Evolutionary conservation across 805 yeast species (phyloP), one percentile per base, ranked within the genome.

Genomic region (Nakazawaea molendinolei): DNA sequence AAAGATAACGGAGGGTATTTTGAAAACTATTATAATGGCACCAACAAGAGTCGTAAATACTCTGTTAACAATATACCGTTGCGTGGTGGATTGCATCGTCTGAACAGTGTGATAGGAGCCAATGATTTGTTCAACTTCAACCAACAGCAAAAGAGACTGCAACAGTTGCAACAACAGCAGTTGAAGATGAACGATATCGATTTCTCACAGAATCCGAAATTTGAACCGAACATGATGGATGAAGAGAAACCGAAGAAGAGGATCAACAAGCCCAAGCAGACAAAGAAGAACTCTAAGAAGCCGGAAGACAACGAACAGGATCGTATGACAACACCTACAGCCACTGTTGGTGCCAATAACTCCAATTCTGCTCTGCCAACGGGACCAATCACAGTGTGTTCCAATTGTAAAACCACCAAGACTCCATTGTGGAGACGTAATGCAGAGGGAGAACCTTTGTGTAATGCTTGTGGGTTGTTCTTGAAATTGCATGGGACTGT

Each of bases 401-500:
- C 90, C 13, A 90, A 90, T 59, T 90, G 98, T 58, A 79, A 82
- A 50, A 90, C 98, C 0, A 76, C 72, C 44, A 87, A 94, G 13
- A 90, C 98, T 0, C 98, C 98, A 1, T 58, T 90, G 13, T 90
- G 98, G 98, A 67, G 98, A 48, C 69, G 97, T 33, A 86, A 86
- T 49, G 87, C 95, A 0, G 85, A 84, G 41, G 97, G 97, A 2
- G 81, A 85, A 50, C 94, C 96, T 0, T 63, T 90, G 41, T 90
- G 97, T 61, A 90, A 90, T 57, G 97, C 98, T 0, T 90, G 98
- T 63, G 98, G 97, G 0, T 64, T 90, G 42, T 90, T 90, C 49
- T 70, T 85, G 51, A 90, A 90, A 57, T 65, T 90, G 17, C 97
- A 90, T 51, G 97, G 97, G n/a, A 90, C 86, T 3, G 94, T 86